Evolutionary conservation across 2,329 filamentous ascomycete genomes (phyloP).

Genomic region (Apiospora saccharicola): DNA sequence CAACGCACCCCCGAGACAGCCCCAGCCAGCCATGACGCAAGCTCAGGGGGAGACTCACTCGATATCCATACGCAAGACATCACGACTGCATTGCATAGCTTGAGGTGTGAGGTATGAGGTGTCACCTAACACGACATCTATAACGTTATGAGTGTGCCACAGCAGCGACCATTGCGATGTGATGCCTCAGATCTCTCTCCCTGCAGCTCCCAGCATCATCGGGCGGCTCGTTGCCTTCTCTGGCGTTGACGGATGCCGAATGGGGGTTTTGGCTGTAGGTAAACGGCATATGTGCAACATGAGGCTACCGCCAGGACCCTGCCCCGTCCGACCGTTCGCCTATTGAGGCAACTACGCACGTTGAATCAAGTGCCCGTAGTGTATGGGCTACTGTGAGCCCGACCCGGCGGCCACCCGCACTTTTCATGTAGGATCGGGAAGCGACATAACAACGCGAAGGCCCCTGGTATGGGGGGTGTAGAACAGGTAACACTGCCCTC

Average conservation of each 20-base stretch:
- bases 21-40: background rate
- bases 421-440: slow-evolving; percentile 1
- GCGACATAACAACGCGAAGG: background rate
- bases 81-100: background rate
- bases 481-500: background rate
- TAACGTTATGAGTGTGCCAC: background rate
- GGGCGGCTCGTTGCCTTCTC: slow-evolving; percentile 2
- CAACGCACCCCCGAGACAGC: slow-evolving; percentile 7
- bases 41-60: background rate
- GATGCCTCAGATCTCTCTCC: slow-evolving; percentile 19
- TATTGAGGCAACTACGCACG: slow-evolving; percentile 9
- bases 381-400: slow-evolving; percentile 1
- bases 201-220: slow-evolving; percentile 20
- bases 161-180: slow-evolving; percentile 11
- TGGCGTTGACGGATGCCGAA: slow-evolving; percentile 4
- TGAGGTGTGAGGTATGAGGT: background rate
- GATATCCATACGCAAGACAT: background rate
- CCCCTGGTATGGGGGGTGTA: background rate
- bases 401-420: slow-evolving; percentile 4
- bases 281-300: background rate
- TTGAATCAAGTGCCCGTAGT: slow-evolving; percentile 3
- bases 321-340: slow-evolving; percentile 1
- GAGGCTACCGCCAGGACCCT: background rate
- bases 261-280: slow-evolving; percentile 4
- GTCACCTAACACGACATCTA: slow-evolving; percentile 1